phyloP scores from a whole-genome alignment of 768 basidiomycete genomes.

The Panaeolus cyanescens region DNA sequence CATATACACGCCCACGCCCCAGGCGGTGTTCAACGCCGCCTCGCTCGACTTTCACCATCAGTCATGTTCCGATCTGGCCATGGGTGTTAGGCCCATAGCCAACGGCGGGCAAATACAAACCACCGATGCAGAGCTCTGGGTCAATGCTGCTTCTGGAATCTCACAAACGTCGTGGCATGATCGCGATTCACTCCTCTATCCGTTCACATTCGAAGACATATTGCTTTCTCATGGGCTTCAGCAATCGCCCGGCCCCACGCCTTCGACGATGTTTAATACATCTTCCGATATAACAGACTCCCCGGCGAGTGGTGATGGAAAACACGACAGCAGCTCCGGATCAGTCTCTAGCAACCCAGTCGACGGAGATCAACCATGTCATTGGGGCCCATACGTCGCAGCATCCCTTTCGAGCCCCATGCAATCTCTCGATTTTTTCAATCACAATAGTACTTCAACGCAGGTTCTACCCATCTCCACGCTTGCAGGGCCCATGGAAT shows the following conservation, averaged over 20 bases:
- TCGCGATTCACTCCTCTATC: neutral
- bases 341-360: neutral
- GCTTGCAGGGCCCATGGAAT: neutral
- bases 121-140: neutral
- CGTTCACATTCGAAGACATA: neutral
- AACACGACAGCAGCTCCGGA: neutral
- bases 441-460: neutral
- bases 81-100: neutral
- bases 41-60: neutral
- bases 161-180: neutral
- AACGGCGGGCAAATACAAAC: neutral
- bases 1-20: neutral
- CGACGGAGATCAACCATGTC: neutral
- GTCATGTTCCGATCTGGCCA: neutral
- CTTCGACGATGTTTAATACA: neutral
- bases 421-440: slow-evolving; percentile 12
- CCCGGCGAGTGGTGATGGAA: neutral
- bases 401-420: slow-evolving; percentile 19
- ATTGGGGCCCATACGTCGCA: slow-evolving; percentile 9
- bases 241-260: neutral
- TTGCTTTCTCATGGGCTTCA: neutral
- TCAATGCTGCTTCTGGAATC: neutral
- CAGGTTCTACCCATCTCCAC: neutral
- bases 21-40: neutral
- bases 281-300: neutral